A percentile compares a stretch with the other conserved stretches of the same genome.
phyloP scores from a whole-genome alignment of 768 basidiomycete species.

The Russula vinacea region DNA sequence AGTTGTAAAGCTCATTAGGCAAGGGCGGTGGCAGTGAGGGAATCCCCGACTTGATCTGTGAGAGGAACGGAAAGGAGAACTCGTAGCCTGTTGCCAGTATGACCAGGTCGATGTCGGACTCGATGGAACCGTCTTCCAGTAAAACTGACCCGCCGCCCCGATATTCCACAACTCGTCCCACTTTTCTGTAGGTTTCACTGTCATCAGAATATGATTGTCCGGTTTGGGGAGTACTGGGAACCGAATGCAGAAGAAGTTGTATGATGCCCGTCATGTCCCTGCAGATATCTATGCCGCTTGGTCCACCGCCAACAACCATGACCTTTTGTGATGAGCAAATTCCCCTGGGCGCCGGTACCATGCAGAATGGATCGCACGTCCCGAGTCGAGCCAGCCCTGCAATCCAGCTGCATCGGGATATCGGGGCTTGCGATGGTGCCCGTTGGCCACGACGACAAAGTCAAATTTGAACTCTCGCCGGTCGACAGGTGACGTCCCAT shows the following conservation, averaged over 20 bases:
- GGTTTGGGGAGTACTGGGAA: constrained; percentile 40
- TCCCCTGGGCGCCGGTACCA: constrained; percentile 58
- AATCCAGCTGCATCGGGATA: constrained; percentile 62
- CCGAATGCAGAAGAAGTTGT: constrained; percentile 54
- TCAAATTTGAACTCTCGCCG: constrained; percentile 48
- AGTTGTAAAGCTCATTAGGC: constrained; percentile 55
- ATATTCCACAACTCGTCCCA: constrained; percentile 44
- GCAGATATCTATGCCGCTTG: constrained; percentile 68
- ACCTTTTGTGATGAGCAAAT: constrained; percentile 39
- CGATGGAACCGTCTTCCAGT: constrained; percentile 58
- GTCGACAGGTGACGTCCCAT: constrained; percentile 52
- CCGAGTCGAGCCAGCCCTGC: constrained; percentile 49
- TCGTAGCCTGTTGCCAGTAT: constrained; percentile 79
- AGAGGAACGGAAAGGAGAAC: constrained; percentile 61
- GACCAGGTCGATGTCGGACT: constrained; percentile 55
- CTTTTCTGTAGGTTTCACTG: constrained; percentile 28
- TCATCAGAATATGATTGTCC: constrained; percentile 31
- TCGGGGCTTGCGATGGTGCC: constrained; percentile 65
- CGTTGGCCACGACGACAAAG: constrained; percentile 70
- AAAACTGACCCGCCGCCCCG: constrained; percentile 45
- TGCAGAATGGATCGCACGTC: constrained; percentile 60
- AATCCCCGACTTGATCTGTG: constrained; percentile 37
- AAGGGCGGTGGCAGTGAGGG: constrained; percentile 50
- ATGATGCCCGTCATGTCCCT: constrained; percentile 51
- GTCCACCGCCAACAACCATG: constrained; percentile 49